Evolutionary conservation across 352 stramenopile genomes (phyloP).

Genomic region (Plasmopara muralis): DNA sequence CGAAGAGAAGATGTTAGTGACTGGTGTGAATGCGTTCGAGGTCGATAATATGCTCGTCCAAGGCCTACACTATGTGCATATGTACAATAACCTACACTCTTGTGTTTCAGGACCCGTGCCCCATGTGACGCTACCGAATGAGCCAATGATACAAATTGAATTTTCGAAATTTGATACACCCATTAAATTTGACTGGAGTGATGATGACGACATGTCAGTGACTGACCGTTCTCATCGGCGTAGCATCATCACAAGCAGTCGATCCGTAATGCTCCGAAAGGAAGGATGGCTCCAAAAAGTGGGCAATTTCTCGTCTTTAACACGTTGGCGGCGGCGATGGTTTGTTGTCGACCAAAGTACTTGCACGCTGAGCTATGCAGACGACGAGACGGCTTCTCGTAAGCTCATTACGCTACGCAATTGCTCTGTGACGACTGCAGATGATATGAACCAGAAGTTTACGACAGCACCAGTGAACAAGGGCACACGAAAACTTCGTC

Average conservation of each 20-base stretch:
- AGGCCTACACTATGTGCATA: slow-evolving; percentile 64
- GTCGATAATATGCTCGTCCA: slow-evolving; percentile 63
- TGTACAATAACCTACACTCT: slow-evolving; percentile 77
- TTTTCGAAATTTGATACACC: slow-evolving; percentile 51
- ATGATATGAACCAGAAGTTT: slow-evolving; percentile 85
- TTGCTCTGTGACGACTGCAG: slow-evolving; percentile 60
- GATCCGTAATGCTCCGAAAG: slow-evolving; percentile 58
- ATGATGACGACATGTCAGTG: slow-evolving; percentile 18
- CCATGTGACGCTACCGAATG: slow-evolving; percentile 58
- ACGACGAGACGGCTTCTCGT: slow-evolving; percentile 53
- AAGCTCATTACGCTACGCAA: slow-evolving; percentile 70
- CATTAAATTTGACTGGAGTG: slow-evolving; percentile 75
- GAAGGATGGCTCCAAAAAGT: slow-evolving; percentile 82
- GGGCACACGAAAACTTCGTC: slow-evolving; percentile 65
- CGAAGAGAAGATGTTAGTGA: slow-evolving; percentile 75
- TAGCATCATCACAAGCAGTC: slow-evolving; percentile 47
- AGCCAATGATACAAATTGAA: slow-evolving; percentile 67
- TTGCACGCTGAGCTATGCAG: slow-evolving; percentile 73
- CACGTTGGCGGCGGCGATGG: slow-evolving; percentile 68
- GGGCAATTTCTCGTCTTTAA: slow-evolving; percentile 61
- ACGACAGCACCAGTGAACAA: slow-evolving; percentile 83
- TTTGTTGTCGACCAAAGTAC: slow-evolving; percentile 76
- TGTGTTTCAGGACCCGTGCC: slow-evolving; percentile 66
- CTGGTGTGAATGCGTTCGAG: slow-evolving; percentile 77
- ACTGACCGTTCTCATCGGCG: slow-evolving; percentile 38